Evolutionary conservation across 805 yeast species (phyloP), one percentile per base, ranked within the genome.

Genomic region (Debaryomyces prosopidis): DNA sequence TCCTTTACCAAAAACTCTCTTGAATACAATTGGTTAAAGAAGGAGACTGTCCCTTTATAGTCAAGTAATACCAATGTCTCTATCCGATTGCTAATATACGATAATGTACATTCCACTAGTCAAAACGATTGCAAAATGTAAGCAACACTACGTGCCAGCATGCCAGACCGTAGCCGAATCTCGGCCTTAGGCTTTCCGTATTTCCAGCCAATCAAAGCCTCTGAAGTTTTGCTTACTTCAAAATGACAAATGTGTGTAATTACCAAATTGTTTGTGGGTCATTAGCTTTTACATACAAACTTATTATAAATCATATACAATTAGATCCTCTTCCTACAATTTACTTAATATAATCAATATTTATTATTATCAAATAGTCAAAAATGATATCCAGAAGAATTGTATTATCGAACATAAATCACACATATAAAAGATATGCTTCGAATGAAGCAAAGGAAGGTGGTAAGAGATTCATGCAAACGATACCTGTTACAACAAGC

Each of bases 11-110:
- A 68, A 43, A 57, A 59, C 41, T 63, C 74, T 33, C 44, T 59
- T 45, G 76, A 70, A 53, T 73, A 63, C 51, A 60, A 61, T 31
- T 80, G 84, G 84, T 70, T 80, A 59, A 69, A 62, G 54, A 69
- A 75, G 44, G 84, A 79, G 54, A 76, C 81, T 17, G 42, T 55
- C 14, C 64, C 66, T 8, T 47, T 66, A 26, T 53, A 47, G 26
- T 4, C 26, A 23, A 7, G 5, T 23, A 23, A 7, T 3, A 23
- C 26, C 6, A 23, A 3, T 23, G n/a, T 23, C 26, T 10, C 5
- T 23, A 2, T 23, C 26, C 26, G 2, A 23, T 23, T 10, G 3
- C 26, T 23, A 23, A 23, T 23, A 23, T 23, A 23, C 26, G 26
- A 7, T 23, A 23, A 23, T 23, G 26, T 23, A 23, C 26, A 23